Percentiles rank a stretch among this genome's conserved stretches.
Conservation (phyloP, 2,329 filamentous ascomycete genomes). For the Coleophoma cylindrospora region DNA sequence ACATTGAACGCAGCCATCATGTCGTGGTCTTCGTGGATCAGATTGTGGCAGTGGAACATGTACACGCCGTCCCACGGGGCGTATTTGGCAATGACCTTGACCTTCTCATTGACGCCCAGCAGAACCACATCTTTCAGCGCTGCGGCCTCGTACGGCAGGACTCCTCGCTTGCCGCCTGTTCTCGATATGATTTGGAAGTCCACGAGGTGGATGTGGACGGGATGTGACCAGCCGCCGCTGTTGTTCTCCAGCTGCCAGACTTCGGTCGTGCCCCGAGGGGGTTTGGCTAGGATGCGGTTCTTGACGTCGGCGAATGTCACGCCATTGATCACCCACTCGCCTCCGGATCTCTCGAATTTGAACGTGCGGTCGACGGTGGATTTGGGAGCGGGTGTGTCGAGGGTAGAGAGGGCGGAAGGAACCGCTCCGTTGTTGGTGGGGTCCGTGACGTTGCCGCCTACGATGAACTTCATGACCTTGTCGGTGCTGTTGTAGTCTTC, state of each 20-base stretch:
- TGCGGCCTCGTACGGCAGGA: slow-evolving; percentile 40
- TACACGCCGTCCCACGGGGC: slow-evolving; percentile 46
- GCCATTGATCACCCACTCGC: slow-evolving; percentile 26
- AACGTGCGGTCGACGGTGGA: slow-evolving; percentile 42
- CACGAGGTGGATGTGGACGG: slow-evolving; percentile 51
- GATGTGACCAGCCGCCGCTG: slow-evolving; percentile 45
- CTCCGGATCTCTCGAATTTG: slow-evolving; percentile 34
- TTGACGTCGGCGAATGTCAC: slow-evolving; percentile 39
- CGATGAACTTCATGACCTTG: slow-evolving; percentile 47
- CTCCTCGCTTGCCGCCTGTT: slow-evolving; percentile 32
- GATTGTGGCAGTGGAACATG: slow-evolving; percentile 32
- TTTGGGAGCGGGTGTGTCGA: slow-evolving; percentile 18
- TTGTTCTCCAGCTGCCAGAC: slow-evolving; percentile 45
- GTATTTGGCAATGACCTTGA: slow-evolving; percentile 42
- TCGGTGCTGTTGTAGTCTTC: slow-evolving; percentile 44
- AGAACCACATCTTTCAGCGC: slow-evolving; percentile 55
- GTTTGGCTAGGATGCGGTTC: slow-evolving; percentile 43
- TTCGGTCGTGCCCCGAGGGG: slow-evolving; percentile 40
- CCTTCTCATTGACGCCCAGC: slow-evolving; percentile 42
- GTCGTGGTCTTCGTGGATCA: slow-evolving; percentile 21
- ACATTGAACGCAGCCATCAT: slow-evolving; percentile 24
- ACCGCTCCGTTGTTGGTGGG: neutral
- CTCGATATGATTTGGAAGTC: slow-evolving; percentile 49
- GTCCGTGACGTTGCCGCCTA: slow-evolving; percentile 25
- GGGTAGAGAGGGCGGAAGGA: neutral